Evolutionary conservation across 768 basidiomycete genomes (phyloP), one percentile per base, ranked within the genome.

Genomic region (Termitomyces sp.): DNA sequence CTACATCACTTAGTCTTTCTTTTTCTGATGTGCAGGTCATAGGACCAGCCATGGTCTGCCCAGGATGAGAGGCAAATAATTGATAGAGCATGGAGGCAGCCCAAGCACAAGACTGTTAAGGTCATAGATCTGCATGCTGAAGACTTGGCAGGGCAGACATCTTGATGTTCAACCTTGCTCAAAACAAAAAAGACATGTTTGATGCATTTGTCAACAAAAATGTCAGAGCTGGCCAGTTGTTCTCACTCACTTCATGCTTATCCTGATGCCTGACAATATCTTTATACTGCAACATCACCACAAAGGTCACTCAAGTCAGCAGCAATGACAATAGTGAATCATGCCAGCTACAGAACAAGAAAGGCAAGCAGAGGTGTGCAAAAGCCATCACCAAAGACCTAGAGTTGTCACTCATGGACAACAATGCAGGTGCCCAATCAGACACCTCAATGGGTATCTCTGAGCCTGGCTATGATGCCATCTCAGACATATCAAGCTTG

Each of bases 11-110:
- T 3, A n/a, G 29, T 1, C 11, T 5, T 25, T 0, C 5, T 11
- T 25, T 1, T 35, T 35, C 23, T 32, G 6, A 32, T 19, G 53
- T 5, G 48, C 8, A 3, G 29, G 3, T 12, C 1, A 0, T 53
- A 71, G 68, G 68, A 70, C 29, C 69, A 73, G 29, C 69, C 68
- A 1, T 71, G 68, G 70, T 66, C 63, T 44, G 60, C 66, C 1
- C 66, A 69, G 46, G 65, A 70, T 31, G 65, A 65, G 29, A 42
- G 60, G 1, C 70, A 73, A 43, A 68, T 69, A 6, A 58, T 56
- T 0, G 70, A 69, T n/a, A 62, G 65, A 5, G 62, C 60, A 3
- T 57, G 71, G 42, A 62, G 68, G 4, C 71, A 73, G 31, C 66
- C 63, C 0, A 68, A 73, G 53, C 54, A 41, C n/a, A 54, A 59